Base-by-base conservation (phyloP, 768 basidiomycete species). In the Lanmaoa rubissima region DNA sequence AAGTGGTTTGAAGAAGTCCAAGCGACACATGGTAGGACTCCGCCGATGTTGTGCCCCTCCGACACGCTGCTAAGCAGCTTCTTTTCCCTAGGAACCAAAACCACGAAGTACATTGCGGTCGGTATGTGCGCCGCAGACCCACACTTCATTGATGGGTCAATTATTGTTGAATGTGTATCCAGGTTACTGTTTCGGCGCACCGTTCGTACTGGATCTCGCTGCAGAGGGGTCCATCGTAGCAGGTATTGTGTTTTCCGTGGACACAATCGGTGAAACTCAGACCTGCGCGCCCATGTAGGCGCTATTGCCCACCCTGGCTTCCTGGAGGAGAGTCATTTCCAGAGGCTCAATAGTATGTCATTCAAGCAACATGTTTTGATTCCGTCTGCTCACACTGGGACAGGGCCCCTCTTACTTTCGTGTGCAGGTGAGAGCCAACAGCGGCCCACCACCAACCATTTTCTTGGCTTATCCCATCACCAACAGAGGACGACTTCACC, bases 151-250 rank as follows among this genome's bases (percentile, higher is more conserved):
- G 4, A 34, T 42, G 16, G 13, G 11, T 21, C 26, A n/a, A 8
- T n/a, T 14, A 21, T 53, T 19, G 40, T 39, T 36, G 26, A 46
- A 17, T 3, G 16, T 40, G 21, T 19, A 26, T 26, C 14, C 36
- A 83, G 82, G 82, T 5, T 83, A 84, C 52, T 86, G 82, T 62
- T 83, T 83, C 51, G 82, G 82, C 4, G 83, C 73, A 14, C 77
- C 81, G 0, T 82, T 76, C 56, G 76, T 75, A 1, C 68, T 84
- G 51, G 76, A 82, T 36, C 67, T 78, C 4, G 75, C 76, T 1
- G 72, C 76, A 5, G 77, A 71, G 0, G 77, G 78, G 41, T 73
- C 75, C 45, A 68, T 82, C 38, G 69, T 74, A 1, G 79, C 82
- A 39, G 76, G 82, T 82, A 63, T 28, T 67, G 28, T 16, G 35